Evolutionary conservation across 108 stramenopile genomes (phyloP).

Genomic region (Skeletonema grethae): DNA sequence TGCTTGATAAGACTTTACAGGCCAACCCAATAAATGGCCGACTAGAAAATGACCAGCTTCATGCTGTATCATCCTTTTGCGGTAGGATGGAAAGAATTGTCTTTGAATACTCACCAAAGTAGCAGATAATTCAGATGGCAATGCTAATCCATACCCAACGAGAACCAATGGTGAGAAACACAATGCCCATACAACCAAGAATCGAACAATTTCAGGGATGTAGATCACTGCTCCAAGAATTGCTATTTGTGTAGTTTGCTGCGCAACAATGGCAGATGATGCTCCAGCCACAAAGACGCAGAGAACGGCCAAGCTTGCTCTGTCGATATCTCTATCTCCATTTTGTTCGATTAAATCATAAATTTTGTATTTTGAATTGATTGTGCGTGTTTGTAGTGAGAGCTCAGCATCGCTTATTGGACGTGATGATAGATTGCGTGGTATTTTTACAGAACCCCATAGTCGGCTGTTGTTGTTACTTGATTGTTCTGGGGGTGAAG

Average conservation of each 20-base stretch:
- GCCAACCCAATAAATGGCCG: constrained; percentile 75
- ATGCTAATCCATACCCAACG: constrained; percentile 83
- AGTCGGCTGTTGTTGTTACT: constrained; percentile 25
- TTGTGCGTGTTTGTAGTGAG: constrained; percentile 76
- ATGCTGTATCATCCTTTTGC: constrained; percentile 83
- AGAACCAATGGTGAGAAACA: constrained; percentile 77
- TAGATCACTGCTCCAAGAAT: constrained; percentile 33
- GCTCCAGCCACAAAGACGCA: constrained; percentile 61
- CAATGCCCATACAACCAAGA: constrained; percentile 72
- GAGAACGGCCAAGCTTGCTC: constrained; percentile 68
- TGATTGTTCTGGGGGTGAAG: not conserved
- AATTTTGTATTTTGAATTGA: constrained; percentile 77
- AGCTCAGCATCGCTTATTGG: constrained; percentile 85
- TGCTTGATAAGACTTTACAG: constrained; percentile 64
- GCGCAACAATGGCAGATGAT: constrained; percentile 60
- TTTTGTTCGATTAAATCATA: constrained; percentile 81
- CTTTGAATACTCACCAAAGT: constrained; percentile 72
- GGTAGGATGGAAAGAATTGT: constrained; percentile 72
- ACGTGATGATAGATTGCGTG: constrained; percentile 61
- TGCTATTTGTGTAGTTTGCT: constrained; percentile 44
- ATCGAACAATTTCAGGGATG: constrained; percentile 83
- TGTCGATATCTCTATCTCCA: constrained; percentile 82
- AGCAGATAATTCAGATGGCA: constrained; percentile 65
- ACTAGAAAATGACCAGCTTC: constrained; percentile 88
- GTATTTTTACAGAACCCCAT: constrained; percentile 66